A percentile compares a stretch with the other conserved stretches of the same genome.
Evolutionary conservation across 257 asterid species (phyloP).

Genomic region (Misopates orontium): DNA sequence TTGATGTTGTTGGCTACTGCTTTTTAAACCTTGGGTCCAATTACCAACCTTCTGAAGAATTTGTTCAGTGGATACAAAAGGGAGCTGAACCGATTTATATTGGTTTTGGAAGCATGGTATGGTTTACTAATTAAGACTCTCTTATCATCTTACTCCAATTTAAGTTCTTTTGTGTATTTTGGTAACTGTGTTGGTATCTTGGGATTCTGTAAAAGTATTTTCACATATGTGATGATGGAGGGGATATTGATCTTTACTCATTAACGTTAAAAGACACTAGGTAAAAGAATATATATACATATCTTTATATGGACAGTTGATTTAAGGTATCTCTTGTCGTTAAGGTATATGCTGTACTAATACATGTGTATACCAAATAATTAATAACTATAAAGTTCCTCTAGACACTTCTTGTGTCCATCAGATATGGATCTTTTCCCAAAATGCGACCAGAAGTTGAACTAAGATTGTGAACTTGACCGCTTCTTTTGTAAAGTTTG

Average conservation of each 20-base stretch:
- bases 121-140: constrained; percentile 12
- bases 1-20: constrained; percentile 96
- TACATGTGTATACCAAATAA: neutral
- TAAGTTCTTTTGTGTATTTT: neutral
- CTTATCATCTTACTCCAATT: constrained; percentile 10
- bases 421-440: no score
- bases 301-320: constrained; percentile 3
- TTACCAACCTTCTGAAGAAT: constrained; percentile 73
- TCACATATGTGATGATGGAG: constrained; percentile 8
- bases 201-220: neutral
- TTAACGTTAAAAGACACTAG: neutral
- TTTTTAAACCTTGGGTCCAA: constrained; percentile 72
- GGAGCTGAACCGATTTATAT: constrained; percentile 84
- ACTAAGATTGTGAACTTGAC: neutral
- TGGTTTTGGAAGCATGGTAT: constrained; percentile 99
- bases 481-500: neutral
- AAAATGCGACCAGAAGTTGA: neutral
- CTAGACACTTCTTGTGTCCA: no score
- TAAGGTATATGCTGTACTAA: neutral
- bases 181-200: neutral
- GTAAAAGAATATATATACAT: neutral
- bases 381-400: no score
- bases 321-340: neutral
- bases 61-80: constrained; percentile 72
- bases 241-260: neutral